These are phyloP conservation scores for Talaromyces sp. DNA, from an alignment of 2,329 filamentous ascomycete species.

Conservation along the genomic window DNA sequence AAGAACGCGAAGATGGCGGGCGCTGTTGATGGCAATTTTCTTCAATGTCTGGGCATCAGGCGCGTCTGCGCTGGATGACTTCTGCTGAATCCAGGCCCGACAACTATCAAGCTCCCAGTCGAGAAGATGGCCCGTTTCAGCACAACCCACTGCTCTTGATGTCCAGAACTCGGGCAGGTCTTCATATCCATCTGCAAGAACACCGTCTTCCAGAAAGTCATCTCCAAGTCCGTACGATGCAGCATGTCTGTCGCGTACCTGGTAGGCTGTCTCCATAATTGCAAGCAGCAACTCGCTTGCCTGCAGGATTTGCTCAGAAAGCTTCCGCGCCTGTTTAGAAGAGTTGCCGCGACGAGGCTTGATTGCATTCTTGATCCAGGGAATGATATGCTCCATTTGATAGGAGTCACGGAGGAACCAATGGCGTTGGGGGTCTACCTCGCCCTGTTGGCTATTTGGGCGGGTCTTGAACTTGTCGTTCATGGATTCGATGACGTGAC, in stretches of 20 bases:
- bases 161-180: constrained; percentile 85
- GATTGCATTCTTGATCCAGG: constrained; percentile 77
- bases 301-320: constrained; percentile 60
- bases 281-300: constrained; percentile 74
- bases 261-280: constrained; percentile 64
- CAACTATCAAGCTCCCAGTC: constrained; percentile 46
- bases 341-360: constrained; percentile 69
- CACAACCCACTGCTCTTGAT: constrained; percentile 54
- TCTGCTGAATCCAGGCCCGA: constrained; percentile 41
- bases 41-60: constrained; percentile 41
- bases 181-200: constrained; percentile 66
- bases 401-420: constrained; percentile 81
- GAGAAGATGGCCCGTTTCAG: constrained; percentile 42
- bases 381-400: constrained; percentile 72
- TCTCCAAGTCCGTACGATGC: constrained; percentile 71
- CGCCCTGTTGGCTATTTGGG: constrained; percentile 64
- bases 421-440: constrained; percentile 77
- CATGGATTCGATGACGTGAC: constrained; percentile 74
- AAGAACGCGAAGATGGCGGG: constrained; percentile 59
- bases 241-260: constrained; percentile 72
- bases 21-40: constrained; percentile 56
- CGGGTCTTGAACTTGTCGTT: constrained; percentile 75
- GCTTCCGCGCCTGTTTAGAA: constrained; percentile 53
- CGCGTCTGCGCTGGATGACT: constrained; percentile 29
- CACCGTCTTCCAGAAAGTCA: constrained; percentile 67